Conservation (phyloP, 495 filamentous ascomycete species). For the Neurospora tetraspora region DNA sequence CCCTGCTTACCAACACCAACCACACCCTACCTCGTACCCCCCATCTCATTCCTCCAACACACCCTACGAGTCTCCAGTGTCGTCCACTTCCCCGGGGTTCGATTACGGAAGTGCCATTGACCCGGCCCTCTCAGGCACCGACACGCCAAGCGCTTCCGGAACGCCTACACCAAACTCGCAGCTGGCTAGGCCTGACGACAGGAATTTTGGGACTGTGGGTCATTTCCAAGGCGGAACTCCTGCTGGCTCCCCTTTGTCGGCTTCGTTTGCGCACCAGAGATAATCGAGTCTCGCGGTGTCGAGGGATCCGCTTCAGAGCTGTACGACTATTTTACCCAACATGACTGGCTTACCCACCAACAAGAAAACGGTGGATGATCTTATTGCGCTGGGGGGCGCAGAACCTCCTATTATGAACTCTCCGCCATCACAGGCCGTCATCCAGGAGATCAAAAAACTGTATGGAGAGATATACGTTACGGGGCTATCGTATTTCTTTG, state of each 20-base stretch:
- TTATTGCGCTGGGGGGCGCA: constrained; percentile 56
- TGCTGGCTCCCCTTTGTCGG: neutral
- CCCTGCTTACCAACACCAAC: constrained; percentile 22
- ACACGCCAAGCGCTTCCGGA: constrained; percentile 18
- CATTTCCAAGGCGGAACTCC: neutral
- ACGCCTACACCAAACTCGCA: constrained; percentile 30
- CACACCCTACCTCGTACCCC: constrained; percentile 23
- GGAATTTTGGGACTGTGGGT: neutral
- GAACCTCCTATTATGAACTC: constrained; percentile 51
- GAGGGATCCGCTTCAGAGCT: neutral
- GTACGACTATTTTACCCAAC: neutral
- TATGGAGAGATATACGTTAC: constrained; percentile 68
- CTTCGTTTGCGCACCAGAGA: neutral
- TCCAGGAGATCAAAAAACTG: constrained; percentile 63
- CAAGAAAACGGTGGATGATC: constrained; percentile 63
- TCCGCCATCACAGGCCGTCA: constrained; percentile 36
- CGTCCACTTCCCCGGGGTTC: constrained; percentile 42
- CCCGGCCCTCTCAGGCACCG: constrained; percentile 53
- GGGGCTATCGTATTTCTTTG: constrained; percentile 70
- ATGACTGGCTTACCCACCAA: constrained; percentile 42
- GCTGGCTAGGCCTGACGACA: constrained; percentile 18
- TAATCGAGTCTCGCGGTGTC: neutral
- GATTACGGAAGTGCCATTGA: constrained; percentile 66
- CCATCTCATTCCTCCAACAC: constrained; percentile 16
- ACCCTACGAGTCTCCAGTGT: constrained; percentile 27